Evolutionary conservation across 805 yeast genomes (phyloP).

Genomic region (Yamadazyma olivae): DNA sequence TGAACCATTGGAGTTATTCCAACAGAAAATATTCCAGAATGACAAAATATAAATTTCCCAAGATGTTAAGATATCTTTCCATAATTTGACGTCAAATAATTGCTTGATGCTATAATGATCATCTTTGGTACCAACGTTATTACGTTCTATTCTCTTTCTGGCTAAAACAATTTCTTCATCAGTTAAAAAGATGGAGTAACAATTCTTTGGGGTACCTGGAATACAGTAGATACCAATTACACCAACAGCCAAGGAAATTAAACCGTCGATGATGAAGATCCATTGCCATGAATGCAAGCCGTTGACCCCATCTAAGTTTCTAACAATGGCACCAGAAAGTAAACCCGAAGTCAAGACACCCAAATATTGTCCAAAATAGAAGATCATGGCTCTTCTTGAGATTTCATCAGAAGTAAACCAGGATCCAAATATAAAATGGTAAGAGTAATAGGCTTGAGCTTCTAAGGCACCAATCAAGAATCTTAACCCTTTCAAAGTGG

Average conservation of each 20-base stretch:
- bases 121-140: slow-evolving; percentile 20
- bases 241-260: slow-evolving; percentile 57
- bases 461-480: slow-evolving; percentile 71
- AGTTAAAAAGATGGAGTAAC: slow-evolving; percentile 30
- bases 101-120: slow-evolving; percentile 23
- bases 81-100: slow-evolving; percentile 42
- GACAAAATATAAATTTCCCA: slow-evolving; percentile 62
- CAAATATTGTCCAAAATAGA: slow-evolving; percentile 60
- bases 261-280: slow-evolving; percentile 66
- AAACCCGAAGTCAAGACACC: slow-evolving; percentile 63
- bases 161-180: slow-evolving; percentile 36
- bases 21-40: slow-evolving; percentile 55
- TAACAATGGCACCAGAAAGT: slow-evolving; percentile 54
- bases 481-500: slow-evolving; percentile 57
- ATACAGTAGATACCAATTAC: slow-evolving; percentile 50
- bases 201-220: slow-evolving; percentile 63
- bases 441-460: slow-evolving; percentile 47
- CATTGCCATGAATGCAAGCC: slow-evolving; percentile 71
- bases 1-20: slow-evolving; percentile 56
- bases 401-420: slow-evolving; percentile 45
- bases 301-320: slow-evolving; percentile 43
- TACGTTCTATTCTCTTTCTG: slow-evolving; percentile 22
- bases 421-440: slow-evolving; percentile 48
- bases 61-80: slow-evolving; percentile 51
- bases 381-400: slow-evolving; percentile 59